Evolutionary conservation across 2,329 filamentous ascomycete genomes (phyloP).

Genomic region (Penicillium hesseltinei): DNA sequence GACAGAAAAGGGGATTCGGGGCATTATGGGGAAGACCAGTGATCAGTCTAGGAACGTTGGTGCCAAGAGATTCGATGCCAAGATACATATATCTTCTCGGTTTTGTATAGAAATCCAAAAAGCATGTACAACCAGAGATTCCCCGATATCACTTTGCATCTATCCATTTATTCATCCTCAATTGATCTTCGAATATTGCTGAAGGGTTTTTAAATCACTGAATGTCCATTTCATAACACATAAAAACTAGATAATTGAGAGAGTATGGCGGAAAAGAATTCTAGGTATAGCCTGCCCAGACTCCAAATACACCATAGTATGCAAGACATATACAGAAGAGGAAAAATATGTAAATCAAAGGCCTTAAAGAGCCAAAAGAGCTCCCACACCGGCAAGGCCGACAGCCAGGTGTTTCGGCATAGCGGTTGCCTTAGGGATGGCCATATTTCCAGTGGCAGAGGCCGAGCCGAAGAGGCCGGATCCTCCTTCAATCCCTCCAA

Average conservation of each 20-base stretch:
- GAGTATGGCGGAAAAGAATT: neutral
- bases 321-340: slow-evolving; percentile 4
- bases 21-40: slow-evolving; percentile 34
- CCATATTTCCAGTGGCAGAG: slow-evolving; percentile 19
- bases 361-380: slow-evolving; percentile 20
- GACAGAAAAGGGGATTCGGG: slow-evolving; percentile 40
- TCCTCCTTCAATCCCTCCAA: slow-evolving; percentile 25
- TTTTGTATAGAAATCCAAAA: too few species aligned
- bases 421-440: slow-evolving; percentile 12
- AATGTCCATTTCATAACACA: slow-evolving; percentile 8
- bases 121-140: too few species aligned
- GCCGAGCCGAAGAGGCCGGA: slow-evolving; percentile 15
- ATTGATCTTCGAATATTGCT: too few species aligned
- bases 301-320: slow-evolving; percentile 15
- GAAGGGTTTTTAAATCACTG: neutral
- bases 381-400: slow-evolving; percentile 26
- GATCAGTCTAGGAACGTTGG: neutral
- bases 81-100: neutral
- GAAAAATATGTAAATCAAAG: neutral
- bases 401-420: slow-evolving; percentile 19
- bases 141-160: too few species aligned
- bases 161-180: too few species aligned
- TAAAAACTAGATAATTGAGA: neutral
- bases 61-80: slow-evolving; percentile 6
- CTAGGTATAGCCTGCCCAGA: slow-evolving; percentile 10